Evolutionary conservation across 257 asterid genomes (phyloP), one percentile per base, ranked within the genome.

Genomic region (Phtheirospermum japonicum): DNA sequence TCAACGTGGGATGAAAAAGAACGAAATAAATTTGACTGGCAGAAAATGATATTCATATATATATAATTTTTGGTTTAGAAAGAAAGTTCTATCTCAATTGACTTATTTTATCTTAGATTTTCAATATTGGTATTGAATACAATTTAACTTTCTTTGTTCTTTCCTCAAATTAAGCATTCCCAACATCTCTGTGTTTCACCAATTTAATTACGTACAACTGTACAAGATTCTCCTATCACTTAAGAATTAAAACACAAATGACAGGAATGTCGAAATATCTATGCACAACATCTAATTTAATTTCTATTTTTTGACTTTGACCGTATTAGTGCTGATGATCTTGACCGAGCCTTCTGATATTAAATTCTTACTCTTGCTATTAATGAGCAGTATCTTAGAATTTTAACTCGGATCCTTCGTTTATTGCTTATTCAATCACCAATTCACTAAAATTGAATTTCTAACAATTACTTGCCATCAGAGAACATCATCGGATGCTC

Each of bases 401-500:
- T 55, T 20, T 60, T 28, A 23, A 17, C 36, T 0, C 12, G 50
- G 65, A 34, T 36, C 16, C 53, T 18, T 51, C 50, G 10, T 31
- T 13, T 9, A 34, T 6, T 20, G 51, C 9, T 36, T 23, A 14
- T 20, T 52, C 37, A 4, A n/a, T 59, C 55, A 23, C 18, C 39
- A 43, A 11, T 16, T 19, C 31, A 17, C 30, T 11, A 19, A 48
- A n/a, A 12, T 42, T 72, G 59, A 6, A 36, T 17, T 68, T 18
- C 40, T 59, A 49, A 61, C n/a, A 1, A 6, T 10, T 36, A 51
- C 39, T 51, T 68, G 30, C 49, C 57, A 14, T 67, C 28, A 12
- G 46, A 54, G 58, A 42, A 59, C 43, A 10, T 53, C 37, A 63
- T 59, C 68, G 73, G 81, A 77, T 54, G 61, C 62, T 59, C 31